Evolutionary conservation across 805 yeast genomes (phyloP).

Genomic region (Candida maltosa): DNA sequence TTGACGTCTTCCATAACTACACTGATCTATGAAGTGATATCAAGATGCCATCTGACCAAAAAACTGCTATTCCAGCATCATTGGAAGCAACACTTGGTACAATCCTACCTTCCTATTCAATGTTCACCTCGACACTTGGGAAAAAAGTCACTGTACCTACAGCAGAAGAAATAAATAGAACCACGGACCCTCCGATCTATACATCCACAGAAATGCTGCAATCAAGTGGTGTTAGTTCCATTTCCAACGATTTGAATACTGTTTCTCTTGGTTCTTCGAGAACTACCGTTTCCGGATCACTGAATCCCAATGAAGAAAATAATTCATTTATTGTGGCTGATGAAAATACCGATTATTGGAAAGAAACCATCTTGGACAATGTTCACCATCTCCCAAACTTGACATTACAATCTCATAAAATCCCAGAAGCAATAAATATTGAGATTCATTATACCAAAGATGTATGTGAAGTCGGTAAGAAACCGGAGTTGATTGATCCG

Average conservation of each 20-base stretch:
- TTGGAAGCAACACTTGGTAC: slow-evolving; percentile 33
- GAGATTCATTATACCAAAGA: slow-evolving; percentile 31
- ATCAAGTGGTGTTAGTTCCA: too few relatives aligned
- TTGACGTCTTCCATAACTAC: too few relatives aligned
- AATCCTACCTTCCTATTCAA: slow-evolving; percentile 37
- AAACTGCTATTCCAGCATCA: too few relatives aligned
- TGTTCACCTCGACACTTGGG: slow-evolving; percentile 22
- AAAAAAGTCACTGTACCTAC: slow-evolving; percentile 13
- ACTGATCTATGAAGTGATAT: too few relatives aligned
- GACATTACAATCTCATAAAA: slow-evolving; percentile 24
- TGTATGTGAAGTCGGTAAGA: slow-evolving; percentile 23
- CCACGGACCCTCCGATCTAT: too few relatives aligned
- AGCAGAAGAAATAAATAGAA: too few relatives aligned
- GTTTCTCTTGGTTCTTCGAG: too few relatives aligned
- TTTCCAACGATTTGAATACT: too few relatives aligned
- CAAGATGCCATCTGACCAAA: too few relatives aligned
- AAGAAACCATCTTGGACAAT: slow-evolving; percentile 37
- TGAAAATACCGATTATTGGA: slow-evolving; percentile 30
- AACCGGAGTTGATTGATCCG: slow-evolving; percentile 27
- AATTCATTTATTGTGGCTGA: slow-evolving; percentile 30
- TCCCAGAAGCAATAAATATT: slow-evolving; percentile 25
- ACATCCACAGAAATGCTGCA: too few relatives aligned
- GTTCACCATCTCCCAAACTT: slow-evolving; percentile 30
- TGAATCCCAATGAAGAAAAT: too few relatives aligned
- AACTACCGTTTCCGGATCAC: too few relatives aligned